Evolutionary conservation across 345 rosid species (phyloP).

Genomic region (Trapa bicornis): DNA sequence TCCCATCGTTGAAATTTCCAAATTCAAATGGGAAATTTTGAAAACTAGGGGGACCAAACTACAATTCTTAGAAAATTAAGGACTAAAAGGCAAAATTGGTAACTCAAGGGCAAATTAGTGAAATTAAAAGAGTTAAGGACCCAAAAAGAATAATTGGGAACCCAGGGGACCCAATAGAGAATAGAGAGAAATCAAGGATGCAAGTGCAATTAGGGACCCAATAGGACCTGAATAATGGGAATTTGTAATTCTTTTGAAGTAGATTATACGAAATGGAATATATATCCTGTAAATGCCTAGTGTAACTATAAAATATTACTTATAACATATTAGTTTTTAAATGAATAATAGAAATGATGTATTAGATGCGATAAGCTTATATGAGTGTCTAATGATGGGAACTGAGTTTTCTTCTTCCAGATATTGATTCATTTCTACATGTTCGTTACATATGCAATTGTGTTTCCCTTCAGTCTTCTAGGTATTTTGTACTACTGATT

Average conservation of each 20-base stretch:
- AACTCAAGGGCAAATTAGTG: too few species aligned
- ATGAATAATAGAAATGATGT: neutral
- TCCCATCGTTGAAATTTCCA: too few species aligned
- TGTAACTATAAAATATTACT: neutral
- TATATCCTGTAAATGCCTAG: neutral
- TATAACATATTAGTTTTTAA: neutral
- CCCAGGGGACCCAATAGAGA: too few species aligned
- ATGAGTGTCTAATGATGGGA: neutral
- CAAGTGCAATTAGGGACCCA: too few species aligned
- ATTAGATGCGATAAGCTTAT: neutral
- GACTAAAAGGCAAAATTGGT: too few species aligned
- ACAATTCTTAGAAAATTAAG: too few species aligned
- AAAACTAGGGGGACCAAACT: too few species aligned
- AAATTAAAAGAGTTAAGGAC: too few species aligned
- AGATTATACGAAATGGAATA: neutral
- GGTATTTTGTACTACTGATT: neutral
- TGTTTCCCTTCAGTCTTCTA: neutral
- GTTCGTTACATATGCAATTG: neutral
- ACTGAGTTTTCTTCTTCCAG: neutral
- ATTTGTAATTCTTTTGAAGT: neutral
- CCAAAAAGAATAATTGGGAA: too few species aligned
- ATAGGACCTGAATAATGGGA: too few species aligned
- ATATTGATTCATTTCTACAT: neutral
- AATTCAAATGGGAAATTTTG: too few species aligned
- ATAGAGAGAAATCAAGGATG: too few species aligned